phyloP scores from a whole-genome alignment of 192 early-diverging fungal genomes.

The Chytriomyces hyalinus region DNA sequence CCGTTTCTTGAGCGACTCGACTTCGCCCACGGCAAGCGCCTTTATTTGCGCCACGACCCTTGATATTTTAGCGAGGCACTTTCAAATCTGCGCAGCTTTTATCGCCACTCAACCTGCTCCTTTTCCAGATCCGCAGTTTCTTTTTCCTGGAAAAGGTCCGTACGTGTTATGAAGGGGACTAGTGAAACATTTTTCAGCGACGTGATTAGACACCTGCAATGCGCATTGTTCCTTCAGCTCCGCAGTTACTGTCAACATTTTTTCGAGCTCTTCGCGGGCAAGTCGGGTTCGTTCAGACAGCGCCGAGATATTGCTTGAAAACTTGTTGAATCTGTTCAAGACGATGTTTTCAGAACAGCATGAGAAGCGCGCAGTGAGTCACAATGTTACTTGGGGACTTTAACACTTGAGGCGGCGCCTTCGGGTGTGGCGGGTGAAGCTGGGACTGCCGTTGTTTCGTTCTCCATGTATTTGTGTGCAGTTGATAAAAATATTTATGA shows the following conservation, averaged over 20 bases:
- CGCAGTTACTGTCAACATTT: conserved; percentile 37
- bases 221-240: conserved; percentile 43
- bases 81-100: neutral
- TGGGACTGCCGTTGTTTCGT: neutral
- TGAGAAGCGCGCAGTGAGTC: too few relatives aligned
- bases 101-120: conserved; percentile 6
- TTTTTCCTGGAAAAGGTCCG: conserved; percentile 9
- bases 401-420: neutral
- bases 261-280: conserved; percentile 43
- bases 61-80: neutral
- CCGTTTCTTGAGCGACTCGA: conserved; percentile 37
- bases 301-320: conserved; percentile 36
- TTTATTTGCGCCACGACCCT: conserved; percentile 21
- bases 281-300: conserved; percentile 44
- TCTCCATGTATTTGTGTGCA: too few relatives aligned
- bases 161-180: too few relatives aligned
- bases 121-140: conserved; percentile 12
- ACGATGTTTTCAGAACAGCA: too few relatives aligned
- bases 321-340: conserved; percentile 18
- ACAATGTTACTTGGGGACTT: neutral
- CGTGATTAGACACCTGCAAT: conserved; percentile 27
- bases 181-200: too few relatives aligned
- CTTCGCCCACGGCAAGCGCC: conserved; percentile 39
- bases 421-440: neutral
- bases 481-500: too few relatives aligned